Conservation (phyloP, 2,329 filamentous ascomycete species). For the Aspergillus sp. region DNA sequence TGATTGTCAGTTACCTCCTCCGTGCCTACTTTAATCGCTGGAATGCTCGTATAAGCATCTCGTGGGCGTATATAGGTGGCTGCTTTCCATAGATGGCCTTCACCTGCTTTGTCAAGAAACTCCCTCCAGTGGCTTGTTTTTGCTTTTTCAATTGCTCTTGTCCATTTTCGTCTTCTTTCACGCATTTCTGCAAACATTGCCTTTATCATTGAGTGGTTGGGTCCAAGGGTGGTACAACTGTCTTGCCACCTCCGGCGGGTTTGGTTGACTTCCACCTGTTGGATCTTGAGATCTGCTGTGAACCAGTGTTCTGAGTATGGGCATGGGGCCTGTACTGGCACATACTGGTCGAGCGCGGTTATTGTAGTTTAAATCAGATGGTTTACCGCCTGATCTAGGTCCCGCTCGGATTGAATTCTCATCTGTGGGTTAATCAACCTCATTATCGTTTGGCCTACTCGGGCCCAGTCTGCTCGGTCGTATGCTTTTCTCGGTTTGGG, state of each 20-base stretch:
- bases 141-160: conserved; percentile 17
- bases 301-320: too few relatives aligned
- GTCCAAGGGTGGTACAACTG: conserved; percentile 11
- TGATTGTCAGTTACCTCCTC: conserved; percentile 21
- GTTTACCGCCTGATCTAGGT: too few relatives aligned
- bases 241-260: conserved; percentile 23
- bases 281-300: conserved; percentile 18
- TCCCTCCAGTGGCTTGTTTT: conserved; percentile 20
- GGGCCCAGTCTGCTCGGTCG: conserved; percentile 17
- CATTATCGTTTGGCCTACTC: conserved; percentile 11
- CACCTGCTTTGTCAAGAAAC: conserved; percentile 25
- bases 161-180: conserved; percentile 22
- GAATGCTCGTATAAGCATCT: conserved; percentile 20
- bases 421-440: conserved; percentile 10
- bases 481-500: conserved; percentile 17
- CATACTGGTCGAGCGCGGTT: too few relatives aligned
- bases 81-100: conserved; percentile 22
- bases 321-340: too few relatives aligned
- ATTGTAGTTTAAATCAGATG: too few relatives aligned
- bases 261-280: conserved; percentile 25
- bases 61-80: conserved; percentile 18
- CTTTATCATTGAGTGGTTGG: conserved; percentile 7
- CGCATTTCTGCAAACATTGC: conserved; percentile 17
- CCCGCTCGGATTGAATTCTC: conserved; percentile 6
- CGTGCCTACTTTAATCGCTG: conserved; percentile 13